These are phyloP conservation scores for Entomortierella chlamydospora DNA, from an alignment of 192 early-diverging fungal species.

Conservation along the genomic window DNA sequence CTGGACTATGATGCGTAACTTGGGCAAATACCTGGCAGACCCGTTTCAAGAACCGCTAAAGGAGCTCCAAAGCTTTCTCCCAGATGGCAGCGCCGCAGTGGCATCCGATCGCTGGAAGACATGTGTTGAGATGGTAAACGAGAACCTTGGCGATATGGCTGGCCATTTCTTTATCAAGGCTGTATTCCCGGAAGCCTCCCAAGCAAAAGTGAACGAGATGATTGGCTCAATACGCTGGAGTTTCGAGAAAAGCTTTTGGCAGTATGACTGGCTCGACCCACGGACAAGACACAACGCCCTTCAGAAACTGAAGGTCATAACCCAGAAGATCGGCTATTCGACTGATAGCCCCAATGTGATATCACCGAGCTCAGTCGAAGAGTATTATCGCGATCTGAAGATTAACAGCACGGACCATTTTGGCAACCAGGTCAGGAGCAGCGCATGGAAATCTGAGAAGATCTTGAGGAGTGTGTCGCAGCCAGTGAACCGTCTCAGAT, in stretches of 20 bases:
- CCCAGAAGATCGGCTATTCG: conserved; percentile 60
- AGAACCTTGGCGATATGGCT: conserved; percentile 42
- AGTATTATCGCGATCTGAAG: conserved; percentile 48
- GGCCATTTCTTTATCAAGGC: conserved; percentile 56
- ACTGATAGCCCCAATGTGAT: conserved; percentile 38
- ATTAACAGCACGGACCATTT: conserved; percentile 50
- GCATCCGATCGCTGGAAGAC: conserved; percentile 18
- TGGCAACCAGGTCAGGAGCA: conserved; percentile 38
- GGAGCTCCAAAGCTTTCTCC: too few species aligned
- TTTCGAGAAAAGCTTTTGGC: conserved; percentile 48
- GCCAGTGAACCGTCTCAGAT: conserved; percentile 31
- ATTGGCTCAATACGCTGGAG: conserved; percentile 48
- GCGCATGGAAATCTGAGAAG: conserved; percentile 5
- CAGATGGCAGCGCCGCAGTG: too few species aligned
- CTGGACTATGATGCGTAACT: conserved; percentile 52
- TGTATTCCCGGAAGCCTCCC: conserved; percentile 49
- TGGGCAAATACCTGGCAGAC: conserved; percentile 40
- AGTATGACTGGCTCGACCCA: conserved; percentile 57
- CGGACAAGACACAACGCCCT: conserved; percentile 43
- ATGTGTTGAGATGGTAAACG: conserved; percentile 47
- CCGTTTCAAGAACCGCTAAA: conserved; percentile 36
- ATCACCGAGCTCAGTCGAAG: conserved; percentile 54
- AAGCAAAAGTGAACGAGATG: conserved; percentile 48
- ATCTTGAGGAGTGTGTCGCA: conserved; percentile 41
- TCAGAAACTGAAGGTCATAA: conserved; percentile 55